These are phyloP conservation scores for Podospora fimiseda DNA, from an alignment of 495 filamentous ascomycete species.

Conservation along the genomic window DNA sequence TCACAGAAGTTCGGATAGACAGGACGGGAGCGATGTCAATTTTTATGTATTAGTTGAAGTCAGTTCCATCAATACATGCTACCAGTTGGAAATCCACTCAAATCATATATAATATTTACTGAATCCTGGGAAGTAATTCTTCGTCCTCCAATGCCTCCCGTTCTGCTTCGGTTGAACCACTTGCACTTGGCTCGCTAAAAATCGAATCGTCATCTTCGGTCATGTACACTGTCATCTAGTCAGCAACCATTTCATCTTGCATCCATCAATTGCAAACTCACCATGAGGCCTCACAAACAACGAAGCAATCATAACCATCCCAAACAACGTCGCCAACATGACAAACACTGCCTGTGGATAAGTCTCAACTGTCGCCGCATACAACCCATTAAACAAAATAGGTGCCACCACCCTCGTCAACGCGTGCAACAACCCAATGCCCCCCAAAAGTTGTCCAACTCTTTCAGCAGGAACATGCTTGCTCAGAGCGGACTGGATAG, in stretches of 20 bases:
- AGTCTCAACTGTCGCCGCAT: conserved; percentile 68
- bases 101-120: neutral
- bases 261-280: too few species aligned
- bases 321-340: conserved; percentile 60
- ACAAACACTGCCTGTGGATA: conserved; percentile 81
- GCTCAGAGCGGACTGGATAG: conserved; percentile 72
- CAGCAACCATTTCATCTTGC: neutral
- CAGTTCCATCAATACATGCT: neutral
- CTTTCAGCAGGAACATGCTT: conserved; percentile 82
- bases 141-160: conserved; percentile 22
- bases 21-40: too few species aligned
- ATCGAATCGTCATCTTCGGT: conserved; percentile 12
- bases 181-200: neutral
- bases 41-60: too few species aligned
- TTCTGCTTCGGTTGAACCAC: neutral
- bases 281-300: conserved; percentile 67
- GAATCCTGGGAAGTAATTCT: conserved; percentile 20
- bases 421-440: conserved; percentile 78
- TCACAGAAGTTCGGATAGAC: too few species aligned
- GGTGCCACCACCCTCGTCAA: conserved; percentile 73
- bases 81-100: neutral
- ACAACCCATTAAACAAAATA: conserved; percentile 76
- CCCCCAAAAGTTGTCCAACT: conserved; percentile 80
- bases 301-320: conserved; percentile 54
- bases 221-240: conserved; percentile 21